Percentiles rank a stretch among this genome's conserved stretches.
These are phyloP conservation scores for Pichia californica DNA, from an alignment of 805 yeast species.

Conservation along the genomic window DNA sequence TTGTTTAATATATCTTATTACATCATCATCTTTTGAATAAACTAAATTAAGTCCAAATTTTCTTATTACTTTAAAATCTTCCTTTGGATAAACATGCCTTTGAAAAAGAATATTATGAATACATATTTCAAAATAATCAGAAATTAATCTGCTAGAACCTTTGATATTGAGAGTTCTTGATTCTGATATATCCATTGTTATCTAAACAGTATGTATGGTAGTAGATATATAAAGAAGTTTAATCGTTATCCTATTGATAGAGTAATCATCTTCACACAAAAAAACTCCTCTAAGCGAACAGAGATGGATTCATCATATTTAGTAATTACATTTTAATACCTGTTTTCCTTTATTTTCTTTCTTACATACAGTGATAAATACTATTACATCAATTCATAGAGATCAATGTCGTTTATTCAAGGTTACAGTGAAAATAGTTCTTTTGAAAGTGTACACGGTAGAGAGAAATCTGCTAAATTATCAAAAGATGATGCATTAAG, in stretches of 20 bases:
- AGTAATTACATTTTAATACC: too few species aligned
- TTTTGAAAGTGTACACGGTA: conserved; percentile 46
- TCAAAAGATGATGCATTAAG: conserved; percentile 48
- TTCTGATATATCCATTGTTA: not conserved
- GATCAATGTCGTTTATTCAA: conserved; percentile 15
- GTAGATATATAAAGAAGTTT: too few species aligned
- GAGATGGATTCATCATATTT: too few species aligned
- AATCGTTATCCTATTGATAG: too few species aligned
- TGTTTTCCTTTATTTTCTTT: too few species aligned
- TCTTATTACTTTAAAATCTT: conserved; percentile 69
- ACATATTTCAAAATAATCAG: conserved; percentile 80
- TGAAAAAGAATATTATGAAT: conserved; percentile 80
- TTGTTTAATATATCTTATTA: conserved; percentile 57
- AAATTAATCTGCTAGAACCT: conserved; percentile 73
- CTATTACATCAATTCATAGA: too few species aligned
- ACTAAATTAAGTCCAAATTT: conserved; percentile 77
- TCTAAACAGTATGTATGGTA: too few species aligned
- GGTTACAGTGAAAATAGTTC: conserved; percentile 14
- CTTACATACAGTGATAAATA: too few species aligned
- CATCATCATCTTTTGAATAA: conserved; percentile 68
- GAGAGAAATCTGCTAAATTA: conserved; percentile 48
- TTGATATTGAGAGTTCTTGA: conserved; percentile 32
- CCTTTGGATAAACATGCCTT: conserved; percentile 83
- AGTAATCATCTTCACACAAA: too few species aligned
- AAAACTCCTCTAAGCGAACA: too few species aligned